Conservation (phyloP, 306 rosid genomes). For the Pterocarpus santalinus region DNA sequence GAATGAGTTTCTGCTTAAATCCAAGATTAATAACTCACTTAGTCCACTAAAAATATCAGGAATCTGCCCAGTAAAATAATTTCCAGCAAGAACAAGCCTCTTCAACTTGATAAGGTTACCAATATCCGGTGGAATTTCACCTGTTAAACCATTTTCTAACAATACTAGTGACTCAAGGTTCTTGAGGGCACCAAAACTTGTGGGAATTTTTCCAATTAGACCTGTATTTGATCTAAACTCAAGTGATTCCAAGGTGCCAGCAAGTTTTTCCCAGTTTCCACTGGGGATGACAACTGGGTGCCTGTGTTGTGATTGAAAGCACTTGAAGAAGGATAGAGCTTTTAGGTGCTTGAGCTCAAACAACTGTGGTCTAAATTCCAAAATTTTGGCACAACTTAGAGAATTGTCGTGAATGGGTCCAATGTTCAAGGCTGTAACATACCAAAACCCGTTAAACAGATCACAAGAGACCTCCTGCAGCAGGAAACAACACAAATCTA, state of each 20-base stretch:
- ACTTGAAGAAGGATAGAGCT: conserved; percentile 73
- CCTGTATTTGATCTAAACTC: conserved; percentile 82
- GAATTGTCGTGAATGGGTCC: conserved; percentile 92
- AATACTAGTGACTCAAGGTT: conserved; percentile 83
- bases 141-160: conserved; percentile 69
- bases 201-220: conserved; percentile 71
- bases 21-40: conserved; percentile 70
- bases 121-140: conserved; percentile 65
- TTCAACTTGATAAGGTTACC: conserved; percentile 68
- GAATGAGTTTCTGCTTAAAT: conserved; percentile 75
- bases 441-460: conserved; percentile 81
- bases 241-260: conserved; percentile 71
- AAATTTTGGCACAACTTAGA: conserved; percentile 61
- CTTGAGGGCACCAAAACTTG: conserved; percentile 59
- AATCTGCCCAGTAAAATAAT: conserved; percentile 64
- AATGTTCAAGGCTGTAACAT: conserved; percentile 73
- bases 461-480: conserved; percentile 96
- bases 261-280: conserved; percentile 70
- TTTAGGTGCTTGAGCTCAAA: conserved; percentile 77
- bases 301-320: conserved; percentile 64
- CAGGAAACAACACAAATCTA: conserved; percentile 27
- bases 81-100: conserved; percentile 73
- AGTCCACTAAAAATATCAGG: conserved; percentile 62
- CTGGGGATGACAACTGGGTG: conserved; percentile 63
- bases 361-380: conserved; percentile 64